These are phyloP conservation scores for Gossypium stocksii DNA, from an alignment of 345 rosid species.

Conservation along the genomic window DNA sequence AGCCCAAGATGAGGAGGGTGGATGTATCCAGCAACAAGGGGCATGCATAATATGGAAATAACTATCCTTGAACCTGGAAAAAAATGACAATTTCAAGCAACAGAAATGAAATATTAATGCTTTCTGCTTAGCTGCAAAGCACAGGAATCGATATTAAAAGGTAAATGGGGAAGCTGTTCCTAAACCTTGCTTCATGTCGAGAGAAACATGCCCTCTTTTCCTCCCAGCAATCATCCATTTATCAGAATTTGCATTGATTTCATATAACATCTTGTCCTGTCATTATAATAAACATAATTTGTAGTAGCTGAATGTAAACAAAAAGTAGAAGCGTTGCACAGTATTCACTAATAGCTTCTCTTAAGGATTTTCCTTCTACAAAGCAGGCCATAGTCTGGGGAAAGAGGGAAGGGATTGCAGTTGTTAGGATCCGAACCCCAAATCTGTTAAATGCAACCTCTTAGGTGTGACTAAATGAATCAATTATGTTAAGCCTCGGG, in stretches of 20 bases:
- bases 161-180: slow-evolving; percentile 2
- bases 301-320: background rate
- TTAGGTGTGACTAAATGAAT: background rate
- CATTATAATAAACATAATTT: slow-evolving; percentile 12
- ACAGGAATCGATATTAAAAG: background rate
- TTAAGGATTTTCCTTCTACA: background rate
- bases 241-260: slow-evolving; percentile 67
- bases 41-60: slow-evolving; percentile 72
- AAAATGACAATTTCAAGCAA: background rate
- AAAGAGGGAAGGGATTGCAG: background rate
- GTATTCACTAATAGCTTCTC: background rate
- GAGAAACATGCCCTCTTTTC: slow-evolving; percentile 78
- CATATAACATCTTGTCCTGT: slow-evolving; percentile 79
- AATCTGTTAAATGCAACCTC: background rate
- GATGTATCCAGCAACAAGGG: slow-evolving; percentile 79
- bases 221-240: slow-evolving; percentile 99
- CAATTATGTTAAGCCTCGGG: background rate
- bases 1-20: slow-evolving; percentile 77
- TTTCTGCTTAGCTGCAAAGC: background rate
- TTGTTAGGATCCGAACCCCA: background rate
- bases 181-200: slow-evolving; percentile 64
- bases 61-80: slow-evolving; percentile 67
- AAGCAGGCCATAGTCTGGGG: background rate
- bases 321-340: background rate
- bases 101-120: background rate